Base-by-base conservation (phyloP, 2,329 filamentous ascomycete genomes). In the Botrytis elliptica region DNA sequence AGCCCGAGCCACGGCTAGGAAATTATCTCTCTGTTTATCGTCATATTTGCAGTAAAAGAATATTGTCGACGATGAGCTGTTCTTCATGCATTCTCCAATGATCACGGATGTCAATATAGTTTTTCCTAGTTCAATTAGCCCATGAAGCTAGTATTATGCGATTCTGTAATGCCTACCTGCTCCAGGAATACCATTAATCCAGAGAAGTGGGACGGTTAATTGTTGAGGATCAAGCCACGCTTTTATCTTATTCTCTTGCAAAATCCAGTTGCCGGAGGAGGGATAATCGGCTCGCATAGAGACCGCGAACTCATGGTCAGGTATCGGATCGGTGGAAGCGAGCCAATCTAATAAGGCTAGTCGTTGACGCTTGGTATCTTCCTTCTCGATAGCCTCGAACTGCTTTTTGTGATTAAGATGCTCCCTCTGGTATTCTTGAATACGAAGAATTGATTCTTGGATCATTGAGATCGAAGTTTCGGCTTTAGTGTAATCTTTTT, bases 31-130 rank as follows among this genome's bases (percentile, higher is more conserved):
- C 8, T 78, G 70, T 10, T 68, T 29, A 66, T 84, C 79, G 3
- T 77, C 76, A 44, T 82, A 74, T 62, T 80, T 82, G 77, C 83
- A 85, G 74, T 84, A 85, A 77, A 84, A 84, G 76, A 79, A 84
- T 12, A 78, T 72, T 25, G 80, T 79, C 46, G 77, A 59, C 74
- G 8, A 46, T 49, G 62, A 29, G 71, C 42, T 5, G 75, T 57
- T 20, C 62, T 70, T n/a, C 72, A 75, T 38, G 73, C 75, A 75
- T 9, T 80, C 77, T 57, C 84, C 82, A 36, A 85, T 73, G 44
- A 84, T 76, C 3, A 81, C 74, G 2, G 83, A 84, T 4, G 83
- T 80, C 18, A 85, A 78, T 22, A 84, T 77, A 10, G 81, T 83
- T 75, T 84, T 84, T 2, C 82, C 82, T 82, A 66, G 8, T 33